Evolutionary conservation across 1,284 basidiomycete genomes (phyloP).

Genomic region (Hemileccinum hortonii): DNA sequence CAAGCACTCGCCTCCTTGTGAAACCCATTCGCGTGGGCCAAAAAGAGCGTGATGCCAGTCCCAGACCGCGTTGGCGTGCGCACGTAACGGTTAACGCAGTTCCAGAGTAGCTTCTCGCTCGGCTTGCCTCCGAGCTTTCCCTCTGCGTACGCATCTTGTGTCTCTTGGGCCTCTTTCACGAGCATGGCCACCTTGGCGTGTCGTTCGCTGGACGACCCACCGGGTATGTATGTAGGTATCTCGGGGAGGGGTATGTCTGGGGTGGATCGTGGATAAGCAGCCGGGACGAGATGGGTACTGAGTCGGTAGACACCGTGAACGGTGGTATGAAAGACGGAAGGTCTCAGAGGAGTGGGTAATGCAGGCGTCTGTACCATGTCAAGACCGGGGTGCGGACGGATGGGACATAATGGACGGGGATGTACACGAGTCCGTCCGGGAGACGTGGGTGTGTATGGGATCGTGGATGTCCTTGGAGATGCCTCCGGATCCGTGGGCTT

Average conservation of each 20-base stretch:
- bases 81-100: constrained; percentile 21
- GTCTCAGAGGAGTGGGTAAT: constrained; percentile 22
- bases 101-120: constrained; percentile 50
- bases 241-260: constrained; percentile 45
- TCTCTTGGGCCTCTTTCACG: constrained; percentile 25
- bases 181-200: constrained; percentile 21
- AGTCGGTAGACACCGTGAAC: constrained; percentile 36
- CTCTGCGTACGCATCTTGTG: constrained; percentile 13
- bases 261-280: constrained; percentile 37
- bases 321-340: constrained; percentile 21
- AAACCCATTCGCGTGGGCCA: constrained; percentile 81
- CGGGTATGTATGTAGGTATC: constrained; percentile 14
- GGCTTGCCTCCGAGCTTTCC: constrained; percentile 24
- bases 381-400: constrained; percentile 12
- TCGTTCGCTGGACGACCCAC: constrained; percentile 30
- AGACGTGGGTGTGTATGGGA: constrained; percentile 20
- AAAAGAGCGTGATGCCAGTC: constrained; percentile 61
- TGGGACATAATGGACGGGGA: constrained; percentile 20
- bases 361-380: constrained; percentile 7
- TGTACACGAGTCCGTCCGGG: constrained; percentile 19
- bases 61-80: background rate
- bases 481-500: background rate
- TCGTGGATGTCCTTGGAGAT: constrained; percentile 13
- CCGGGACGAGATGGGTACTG: constrained; percentile 73
- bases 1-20: constrained; percentile 68